These are phyloP conservation scores for Vachellia pachyceras DNA, from an alignment of 306 rosid species.

Conservation along the genomic window DNA sequence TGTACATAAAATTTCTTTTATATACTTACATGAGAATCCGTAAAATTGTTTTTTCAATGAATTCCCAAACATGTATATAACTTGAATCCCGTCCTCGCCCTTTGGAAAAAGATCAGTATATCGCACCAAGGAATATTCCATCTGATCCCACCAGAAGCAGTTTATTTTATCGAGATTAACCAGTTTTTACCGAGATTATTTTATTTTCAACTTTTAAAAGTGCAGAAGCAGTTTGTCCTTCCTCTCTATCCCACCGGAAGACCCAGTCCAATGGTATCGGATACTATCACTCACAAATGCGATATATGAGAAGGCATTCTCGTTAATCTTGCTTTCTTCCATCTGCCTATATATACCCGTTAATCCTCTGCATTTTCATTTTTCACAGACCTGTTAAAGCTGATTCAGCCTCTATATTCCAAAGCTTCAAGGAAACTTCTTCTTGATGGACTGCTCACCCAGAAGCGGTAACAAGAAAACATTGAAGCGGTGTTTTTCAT, in stretches of 20 bases:
- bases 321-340: background rate
- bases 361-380: background rate
- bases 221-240: conserved; percentile 13
- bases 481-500: conserved; percentile 90
- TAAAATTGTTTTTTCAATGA: no score
- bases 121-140: background rate
- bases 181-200: background rate
- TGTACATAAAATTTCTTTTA: no score
- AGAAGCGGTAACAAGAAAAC: conserved; percentile 70
- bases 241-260: background rate
- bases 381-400: background rate
- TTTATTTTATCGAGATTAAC: no score
- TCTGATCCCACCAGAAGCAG: no score
- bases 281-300: conserved; percentile 2
- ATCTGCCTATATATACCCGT: background rate
- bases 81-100: background rate
- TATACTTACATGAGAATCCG: no score
- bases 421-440: background rate
- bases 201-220: background rate
- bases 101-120: background rate
- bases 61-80: no score
- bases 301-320: conserved; percentile 33
- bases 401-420: background rate
- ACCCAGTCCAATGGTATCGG: background rate
- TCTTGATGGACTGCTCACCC: conserved; percentile 27